Evolutionary conservation across 2,329 filamentous ascomycete genomes (phyloP), one percentile per base, ranked within the genome.

Genomic region (Penicillium sp.): DNA sequence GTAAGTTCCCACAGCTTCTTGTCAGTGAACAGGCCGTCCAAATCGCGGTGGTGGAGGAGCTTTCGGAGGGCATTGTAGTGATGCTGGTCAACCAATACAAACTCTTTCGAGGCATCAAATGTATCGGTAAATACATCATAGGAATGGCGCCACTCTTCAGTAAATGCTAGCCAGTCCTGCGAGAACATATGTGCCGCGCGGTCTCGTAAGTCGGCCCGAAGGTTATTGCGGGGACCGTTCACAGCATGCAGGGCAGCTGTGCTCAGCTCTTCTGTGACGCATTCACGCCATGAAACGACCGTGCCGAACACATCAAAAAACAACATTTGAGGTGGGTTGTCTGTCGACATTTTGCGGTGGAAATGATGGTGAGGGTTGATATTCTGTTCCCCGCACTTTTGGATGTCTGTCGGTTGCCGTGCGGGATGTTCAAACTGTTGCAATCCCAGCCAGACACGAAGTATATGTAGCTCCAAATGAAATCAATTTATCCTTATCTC

Each of bases 231-330:
- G 36, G 76, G 62, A 14, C 79, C 74, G 30, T 78, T 78, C 42
- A 85, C 76, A 2, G 77, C 75, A 13, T 76, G 70, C 27, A 72
- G 67, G 13, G 83, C 80, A 36, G 79, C 78, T 10, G 76, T 67
- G 23, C 74, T 69, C 44, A 94, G 80, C 50, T 83, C 82, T 8
- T 79, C 74, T 13, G 79, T 82, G 18, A 94, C 83, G 2, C 84
- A 84, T 36, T 77, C 78, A 53, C 89, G 86, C 89, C 89, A 93
- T 76, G 93, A 81, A 42, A 94, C 89, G 59, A 87, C 84, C 1
- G 90, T 94, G 26, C 70, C 70, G 47, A 73, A 74, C 16, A 66
- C 60, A 44, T 73, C 70, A 54, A 74, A 74, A 54, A 73, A 67
- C 16, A 74, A 46, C 9, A 62, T 64, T 42, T 59, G 50, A 18